A percentile compares a stretch with the other conserved stretches of the same genome.
Conservation (phyloP, 164 flowering plant genomes). For the Protea cynaroides region DNA sequence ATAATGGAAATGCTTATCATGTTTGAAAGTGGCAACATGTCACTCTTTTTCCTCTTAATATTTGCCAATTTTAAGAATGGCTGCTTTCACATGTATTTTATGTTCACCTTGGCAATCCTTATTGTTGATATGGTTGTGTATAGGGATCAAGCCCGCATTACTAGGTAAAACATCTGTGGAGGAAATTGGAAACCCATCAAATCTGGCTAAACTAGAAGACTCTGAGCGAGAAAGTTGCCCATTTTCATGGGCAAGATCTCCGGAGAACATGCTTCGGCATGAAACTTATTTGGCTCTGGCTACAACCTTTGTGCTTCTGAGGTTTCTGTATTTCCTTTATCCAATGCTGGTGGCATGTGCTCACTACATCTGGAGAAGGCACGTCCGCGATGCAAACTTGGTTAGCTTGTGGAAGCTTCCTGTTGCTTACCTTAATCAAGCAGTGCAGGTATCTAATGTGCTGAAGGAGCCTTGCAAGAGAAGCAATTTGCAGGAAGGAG, state of each 20-base stretch:
- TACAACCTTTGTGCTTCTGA: conserved; percentile 59
- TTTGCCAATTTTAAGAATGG: too few species aligned
- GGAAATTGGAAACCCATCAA: conserved; percentile 27
- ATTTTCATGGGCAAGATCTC: conserved; percentile 88
- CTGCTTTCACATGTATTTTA: too few species aligned
- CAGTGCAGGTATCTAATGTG: conserved; percentile 38
- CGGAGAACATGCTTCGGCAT: conserved; percentile 70
- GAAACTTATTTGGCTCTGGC: conserved; percentile 86
- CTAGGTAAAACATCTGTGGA: conserved; percentile 29
- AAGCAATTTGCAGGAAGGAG: conserved; percentile 83
- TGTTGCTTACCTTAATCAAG: conserved; percentile 37
- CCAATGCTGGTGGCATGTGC: conserved; percentile 39
- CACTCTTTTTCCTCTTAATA: too few species aligned
- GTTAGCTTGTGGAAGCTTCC: conserved; percentile 55
- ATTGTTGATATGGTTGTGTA: not conserved
- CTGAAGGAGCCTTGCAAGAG: conserved; percentile 62
- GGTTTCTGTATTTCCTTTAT: conserved; percentile 49
- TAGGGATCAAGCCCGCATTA: conserved; percentile 45
- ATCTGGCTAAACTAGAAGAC: conserved; percentile 33
- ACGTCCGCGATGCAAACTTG: conserved; percentile 30
- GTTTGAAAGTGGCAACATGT: too few species aligned
- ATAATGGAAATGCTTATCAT: too few species aligned
- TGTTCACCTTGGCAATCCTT: too few species aligned
- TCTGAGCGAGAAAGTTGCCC: conserved; percentile 65
- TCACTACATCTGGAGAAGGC: conserved; percentile 45